Conservation (phyloP, 441 rosid genomes). For the Jatropha multifida region DNA sequence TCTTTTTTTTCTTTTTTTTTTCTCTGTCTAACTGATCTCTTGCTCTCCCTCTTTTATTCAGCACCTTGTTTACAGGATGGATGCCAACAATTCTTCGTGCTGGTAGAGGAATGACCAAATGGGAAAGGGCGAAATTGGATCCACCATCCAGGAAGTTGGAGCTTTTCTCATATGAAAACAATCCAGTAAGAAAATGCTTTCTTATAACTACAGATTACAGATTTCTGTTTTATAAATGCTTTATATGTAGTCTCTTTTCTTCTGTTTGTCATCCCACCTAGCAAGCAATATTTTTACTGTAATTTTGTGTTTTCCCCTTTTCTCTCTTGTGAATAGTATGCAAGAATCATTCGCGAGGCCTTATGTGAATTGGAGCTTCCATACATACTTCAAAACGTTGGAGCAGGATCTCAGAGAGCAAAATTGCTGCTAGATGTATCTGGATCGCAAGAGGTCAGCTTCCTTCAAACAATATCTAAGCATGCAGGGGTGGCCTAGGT, state of each 20-base stretch:
- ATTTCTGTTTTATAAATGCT: background rate
- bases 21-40: background rate
- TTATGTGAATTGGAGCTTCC: conserved; percentile 85
- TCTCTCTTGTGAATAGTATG: conserved; percentile 37
- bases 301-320: background rate
- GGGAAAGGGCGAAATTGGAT: conserved; percentile 60
- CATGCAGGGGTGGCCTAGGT: no score
- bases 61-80: conserved; percentile 88
- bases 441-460: conserved; percentile 66
- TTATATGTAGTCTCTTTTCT: background rate
- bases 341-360: conserved; percentile 86
- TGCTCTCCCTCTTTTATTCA: conserved; percentile 21
- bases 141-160: conserved; percentile 62
- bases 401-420: conserved; percentile 53
- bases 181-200: conserved; percentile 45
- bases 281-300: background rate
- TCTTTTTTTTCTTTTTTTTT: background rate
- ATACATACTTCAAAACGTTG: conserved; percentile 70
- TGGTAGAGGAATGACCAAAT: conserved; percentile 80
- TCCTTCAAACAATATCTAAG: background rate
- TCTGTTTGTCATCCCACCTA: background rate
- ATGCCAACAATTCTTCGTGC: conserved; percentile 85
- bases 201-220: background rate
- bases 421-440: conserved; percentile 50
- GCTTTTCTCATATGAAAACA: conserved; percentile 80